These are phyloP conservation scores for Lathyrus sativus DNA, from an alignment of 306 rosid species.

Conservation along the genomic window DNA sequence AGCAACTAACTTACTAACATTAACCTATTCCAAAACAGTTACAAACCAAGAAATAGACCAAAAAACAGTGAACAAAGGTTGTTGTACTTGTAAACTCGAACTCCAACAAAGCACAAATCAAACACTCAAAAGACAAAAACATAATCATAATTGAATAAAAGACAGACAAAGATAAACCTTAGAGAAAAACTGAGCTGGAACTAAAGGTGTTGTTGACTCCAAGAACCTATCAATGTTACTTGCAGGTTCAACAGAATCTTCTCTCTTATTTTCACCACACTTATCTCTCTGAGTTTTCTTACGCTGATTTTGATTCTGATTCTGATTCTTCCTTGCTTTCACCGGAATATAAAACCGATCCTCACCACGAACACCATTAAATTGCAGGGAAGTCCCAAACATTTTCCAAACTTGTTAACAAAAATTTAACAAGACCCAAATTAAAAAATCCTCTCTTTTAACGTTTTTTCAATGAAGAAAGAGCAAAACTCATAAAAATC, in stretches of 20 bases:
- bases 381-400: conserved; percentile 64
- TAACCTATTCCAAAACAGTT: background rate
- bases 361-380: conserved; percentile 58
- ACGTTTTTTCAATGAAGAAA: conserved; percentile 13
- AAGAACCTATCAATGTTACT: conserved; percentile 72
- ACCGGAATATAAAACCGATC: conserved; percentile 70
- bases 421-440: conserved; percentile 16
- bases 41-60: conserved; percentile 12
- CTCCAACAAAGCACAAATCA: conserved; percentile 18
- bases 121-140: conserved; percentile 8
- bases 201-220: conserved; percentile 67
- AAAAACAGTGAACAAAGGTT: conserved; percentile 11
- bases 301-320: conserved; percentile 52
- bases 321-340: conserved; percentile 61
- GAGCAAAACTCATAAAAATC: conserved; percentile 23
- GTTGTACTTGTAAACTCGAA: conserved; percentile 15
- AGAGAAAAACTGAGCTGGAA: conserved; percentile 75
- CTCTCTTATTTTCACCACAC: conserved; percentile 37
- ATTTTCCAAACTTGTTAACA: conserved; percentile 48
- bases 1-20: background rate
- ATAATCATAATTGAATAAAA: conserved; percentile 18
- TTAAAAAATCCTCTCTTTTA: conserved; percentile 19
- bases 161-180: conserved; percentile 60
- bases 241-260: conserved; percentile 42
- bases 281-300: conserved; percentile 55